These are phyloP conservation scores for Erythrophleum ivorense DNA, from an alignment of 331 rosid genomes.

Conservation along the genomic window DNA sequence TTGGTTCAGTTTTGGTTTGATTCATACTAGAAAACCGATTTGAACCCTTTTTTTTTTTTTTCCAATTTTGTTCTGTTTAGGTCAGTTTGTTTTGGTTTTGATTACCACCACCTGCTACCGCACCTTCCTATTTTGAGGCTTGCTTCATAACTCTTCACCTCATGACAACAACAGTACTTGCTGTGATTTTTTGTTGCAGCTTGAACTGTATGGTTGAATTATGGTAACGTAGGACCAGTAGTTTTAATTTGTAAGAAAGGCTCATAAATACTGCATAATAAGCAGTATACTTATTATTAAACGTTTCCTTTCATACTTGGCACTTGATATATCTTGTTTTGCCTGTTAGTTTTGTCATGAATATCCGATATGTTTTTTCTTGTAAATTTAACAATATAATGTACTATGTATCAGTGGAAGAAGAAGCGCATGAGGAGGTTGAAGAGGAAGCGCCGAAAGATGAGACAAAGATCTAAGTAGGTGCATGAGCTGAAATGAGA, in stretches of 20 bases:
- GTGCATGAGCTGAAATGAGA: conserved; percentile 16
- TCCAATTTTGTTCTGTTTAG: no score
- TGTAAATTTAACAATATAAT: conserved; percentile 21
- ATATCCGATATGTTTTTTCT: neutral
- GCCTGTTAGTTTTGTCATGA: neutral
- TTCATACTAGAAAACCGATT: no score
- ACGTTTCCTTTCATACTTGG: neutral
- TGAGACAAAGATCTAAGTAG: conserved; percentile 96
- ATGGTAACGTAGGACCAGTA: neutral
- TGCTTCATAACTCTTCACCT: neutral
- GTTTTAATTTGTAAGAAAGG: neutral
- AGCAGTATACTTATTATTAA: neutral
- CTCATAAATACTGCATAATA: neutral
- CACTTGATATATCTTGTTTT: neutral
- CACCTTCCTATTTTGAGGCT: no score
- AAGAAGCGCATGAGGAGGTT: conserved; percentile 98
- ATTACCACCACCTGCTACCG: no score
- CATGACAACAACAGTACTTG: neutral
- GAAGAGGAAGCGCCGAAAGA: conserved; percentile 99
- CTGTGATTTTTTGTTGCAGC: neutral
- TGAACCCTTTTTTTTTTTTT: no score
- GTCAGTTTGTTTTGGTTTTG: no score
- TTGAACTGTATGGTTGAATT: neutral
- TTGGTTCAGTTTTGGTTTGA: no score
- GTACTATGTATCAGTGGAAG: conserved; percentile 67